Conservation (phyloP, 495 filamentous ascomycete species). For the Neurospora sp. region DNA sequence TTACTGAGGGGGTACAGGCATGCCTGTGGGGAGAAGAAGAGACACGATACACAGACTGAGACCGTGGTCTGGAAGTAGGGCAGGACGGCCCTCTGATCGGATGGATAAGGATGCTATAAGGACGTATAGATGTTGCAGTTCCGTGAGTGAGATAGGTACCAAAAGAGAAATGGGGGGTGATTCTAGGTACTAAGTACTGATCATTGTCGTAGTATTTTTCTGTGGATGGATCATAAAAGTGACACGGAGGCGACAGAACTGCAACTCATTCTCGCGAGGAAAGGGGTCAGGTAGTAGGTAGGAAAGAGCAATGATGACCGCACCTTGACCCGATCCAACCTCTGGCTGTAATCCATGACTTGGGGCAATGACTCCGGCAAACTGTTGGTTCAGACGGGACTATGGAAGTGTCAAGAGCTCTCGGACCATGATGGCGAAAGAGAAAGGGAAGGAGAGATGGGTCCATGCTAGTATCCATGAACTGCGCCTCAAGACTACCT, state of each 20-base stretch:
- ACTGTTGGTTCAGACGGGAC: background rate
- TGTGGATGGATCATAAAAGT: background rate
- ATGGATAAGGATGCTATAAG: background rate
- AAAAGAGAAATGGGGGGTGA: background rate
- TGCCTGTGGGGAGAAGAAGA: background rate
- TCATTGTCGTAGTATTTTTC: background rate
- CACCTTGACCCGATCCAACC: background rate
- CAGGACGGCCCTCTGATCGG: background rate
- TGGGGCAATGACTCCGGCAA: background rate
- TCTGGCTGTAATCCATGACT: background rate
- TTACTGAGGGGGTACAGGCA: background rate
- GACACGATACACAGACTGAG: background rate
- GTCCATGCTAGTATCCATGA: background rate
- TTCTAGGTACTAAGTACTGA: background rate
- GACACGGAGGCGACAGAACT: background rate
- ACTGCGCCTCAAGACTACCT: background rate
- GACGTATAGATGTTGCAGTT: background rate
- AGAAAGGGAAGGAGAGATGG: background rate
- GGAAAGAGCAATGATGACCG: background rate
- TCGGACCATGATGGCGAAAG: background rate
- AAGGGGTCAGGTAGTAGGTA: background rate
- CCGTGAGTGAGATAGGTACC: background rate
- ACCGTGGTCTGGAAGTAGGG: background rate
- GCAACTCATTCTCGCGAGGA: background rate
- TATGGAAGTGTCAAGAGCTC: background rate